Conservation (phyloP, 2,329 filamentous ascomycete species). For the Fusarium oligoseptatum region DNA sequence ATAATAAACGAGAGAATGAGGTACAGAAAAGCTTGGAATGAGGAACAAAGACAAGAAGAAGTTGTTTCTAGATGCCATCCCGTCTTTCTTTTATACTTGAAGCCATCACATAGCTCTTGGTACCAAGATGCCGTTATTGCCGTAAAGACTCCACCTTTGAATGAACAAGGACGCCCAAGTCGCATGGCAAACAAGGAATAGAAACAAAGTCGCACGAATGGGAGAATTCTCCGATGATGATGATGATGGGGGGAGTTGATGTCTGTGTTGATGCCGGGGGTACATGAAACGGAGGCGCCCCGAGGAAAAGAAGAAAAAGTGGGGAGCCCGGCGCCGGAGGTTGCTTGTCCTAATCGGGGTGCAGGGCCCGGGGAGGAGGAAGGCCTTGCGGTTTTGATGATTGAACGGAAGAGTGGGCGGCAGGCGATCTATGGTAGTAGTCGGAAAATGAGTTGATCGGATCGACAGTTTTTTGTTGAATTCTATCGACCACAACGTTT, state of each 20-base stretch:
- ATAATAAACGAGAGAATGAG: slow-evolving; percentile 25
- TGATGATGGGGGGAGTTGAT: too few species aligned
- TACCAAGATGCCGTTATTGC: slow-evolving; percentile 18
- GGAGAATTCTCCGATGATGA: slow-evolving; percentile 29
- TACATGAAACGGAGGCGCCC: slow-evolving; percentile 23
- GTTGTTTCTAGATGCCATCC: not conserved
- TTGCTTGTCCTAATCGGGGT: slow-evolving; percentile 11
- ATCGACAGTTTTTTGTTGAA: not conserved
- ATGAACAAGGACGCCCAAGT: not conserved
- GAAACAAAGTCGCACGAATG: slow-evolving; percentile 39
- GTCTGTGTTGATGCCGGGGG: not conserved
- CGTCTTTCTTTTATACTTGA: slow-evolving; percentile 38
- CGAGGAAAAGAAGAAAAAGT: slow-evolving; percentile 13
- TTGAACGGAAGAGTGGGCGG: not conserved
- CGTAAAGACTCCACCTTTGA: slow-evolving; percentile 10
- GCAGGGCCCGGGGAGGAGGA: slow-evolving; percentile 5
- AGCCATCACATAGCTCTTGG: slow-evolving; percentile 11
- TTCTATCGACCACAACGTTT: not conserved
- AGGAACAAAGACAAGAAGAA: slow-evolving; percentile 14
- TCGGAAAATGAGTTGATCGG: slow-evolving; percentile 3
- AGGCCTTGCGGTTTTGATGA: not conserved
- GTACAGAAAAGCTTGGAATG: slow-evolving; percentile 20
- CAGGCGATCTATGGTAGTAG: not conserved
- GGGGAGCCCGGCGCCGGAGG: slow-evolving; percentile 17
- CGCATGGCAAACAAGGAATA: not conserved